Base-by-base conservation (phyloP, 164 flowering plant genomes). In the Kingdonia uniflora region DNA sequence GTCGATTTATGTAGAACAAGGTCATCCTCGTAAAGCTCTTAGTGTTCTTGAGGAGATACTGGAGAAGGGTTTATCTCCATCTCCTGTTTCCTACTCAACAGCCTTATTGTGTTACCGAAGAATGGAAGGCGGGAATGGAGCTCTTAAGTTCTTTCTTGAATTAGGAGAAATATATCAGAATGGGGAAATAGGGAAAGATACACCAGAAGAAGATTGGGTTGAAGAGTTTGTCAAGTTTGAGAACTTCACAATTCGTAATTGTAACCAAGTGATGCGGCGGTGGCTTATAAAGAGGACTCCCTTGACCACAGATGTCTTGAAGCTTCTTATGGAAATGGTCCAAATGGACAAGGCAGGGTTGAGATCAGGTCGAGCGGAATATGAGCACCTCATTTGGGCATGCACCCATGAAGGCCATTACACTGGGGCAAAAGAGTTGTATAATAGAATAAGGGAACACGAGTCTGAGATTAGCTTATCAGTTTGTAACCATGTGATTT, bases 401-500 rank as follows among this genome's bases (percentile, higher is more conserved):
- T 94, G 99, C 55, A 83, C 90, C 2, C 68, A 62, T 16, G 95
- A 75, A 56, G 79, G 75, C 17, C 96, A 89, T 57, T 75, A 70
- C 54, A 19, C 59, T 25, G 95, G 89, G 42, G 90, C 73, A 13
- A 89, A 75, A 64, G 97, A 89, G 56, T 62, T 94, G 57, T 89
- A 94, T 42, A 52, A 19, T 14, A 64, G 94, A 57, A 81, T 87
- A 54, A 74, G 96, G 63, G 88, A 81, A 60, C 65, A 59, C 43
- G 69, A 70, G 23, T 45, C 63, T 7, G 82, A 80, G 5, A 83
- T 89, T 38, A 87, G 97, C 69, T 61, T 94, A 62, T 89, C 96
- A 1, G 85, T 83, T 15, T 89, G 97, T 65, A 94, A 94, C 66
- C 99, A 87, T 68, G 64, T 74, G 50, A 94, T 94, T 51, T 94